Evolutionary conservation across 352 stramenopile genomes (phyloP).

Genomic region (Globisporangium paddicum): DNA sequence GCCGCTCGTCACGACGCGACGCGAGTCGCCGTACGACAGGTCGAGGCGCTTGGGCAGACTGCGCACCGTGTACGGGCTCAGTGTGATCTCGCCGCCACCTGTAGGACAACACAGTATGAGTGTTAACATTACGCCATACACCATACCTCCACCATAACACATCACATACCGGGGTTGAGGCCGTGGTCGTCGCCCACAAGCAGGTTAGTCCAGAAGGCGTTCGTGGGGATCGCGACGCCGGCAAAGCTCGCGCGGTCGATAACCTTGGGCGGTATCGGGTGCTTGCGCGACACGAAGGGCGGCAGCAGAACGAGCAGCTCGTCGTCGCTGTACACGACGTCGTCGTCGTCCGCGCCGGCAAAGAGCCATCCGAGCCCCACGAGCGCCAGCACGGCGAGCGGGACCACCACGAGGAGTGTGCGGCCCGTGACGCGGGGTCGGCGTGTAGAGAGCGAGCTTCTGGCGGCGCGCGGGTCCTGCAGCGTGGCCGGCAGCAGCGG

Average conservation of each 20-base stretch:
- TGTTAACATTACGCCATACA: not conserved
- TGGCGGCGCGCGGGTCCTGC: slow-evolving; percentile 1
- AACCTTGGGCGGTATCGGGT: slow-evolving; percentile 58
- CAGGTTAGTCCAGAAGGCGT: slow-evolving; percentile 89
- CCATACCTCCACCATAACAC: not conserved
- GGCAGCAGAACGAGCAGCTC: slow-evolving; percentile 55
- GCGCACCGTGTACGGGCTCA: slow-evolving; percentile 81
- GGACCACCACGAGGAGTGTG: slow-evolving; percentile 51
- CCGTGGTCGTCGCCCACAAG: slow-evolving; percentile 74
- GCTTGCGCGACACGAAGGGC: slow-evolving; percentile 45
- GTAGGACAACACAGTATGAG: not conserved
- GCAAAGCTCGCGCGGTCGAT: slow-evolving; percentile 39
- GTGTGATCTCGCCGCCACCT: slow-evolving; percentile 62
- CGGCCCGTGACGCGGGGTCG: slow-evolving; percentile 27
- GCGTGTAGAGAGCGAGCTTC: not conserved
- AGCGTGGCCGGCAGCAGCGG: slow-evolving; percentile 38
- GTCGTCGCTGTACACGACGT: slow-evolving; percentile 26
- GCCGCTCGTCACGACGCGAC: slow-evolving; percentile 51
- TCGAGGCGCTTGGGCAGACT: slow-evolving; percentile 64
- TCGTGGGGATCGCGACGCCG: slow-evolving; percentile 73
- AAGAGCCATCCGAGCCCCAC: slow-evolving; percentile 43
- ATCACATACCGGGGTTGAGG: slow-evolving; percentile 38
- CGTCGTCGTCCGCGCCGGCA: slow-evolving; percentile 13
- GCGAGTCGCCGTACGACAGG: slow-evolving; percentile 78
- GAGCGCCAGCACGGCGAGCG: slow-evolving; percentile 44